phyloP scores from a whole-genome alignment of 345 rosid species.

The Combretum micranthum region DNA sequence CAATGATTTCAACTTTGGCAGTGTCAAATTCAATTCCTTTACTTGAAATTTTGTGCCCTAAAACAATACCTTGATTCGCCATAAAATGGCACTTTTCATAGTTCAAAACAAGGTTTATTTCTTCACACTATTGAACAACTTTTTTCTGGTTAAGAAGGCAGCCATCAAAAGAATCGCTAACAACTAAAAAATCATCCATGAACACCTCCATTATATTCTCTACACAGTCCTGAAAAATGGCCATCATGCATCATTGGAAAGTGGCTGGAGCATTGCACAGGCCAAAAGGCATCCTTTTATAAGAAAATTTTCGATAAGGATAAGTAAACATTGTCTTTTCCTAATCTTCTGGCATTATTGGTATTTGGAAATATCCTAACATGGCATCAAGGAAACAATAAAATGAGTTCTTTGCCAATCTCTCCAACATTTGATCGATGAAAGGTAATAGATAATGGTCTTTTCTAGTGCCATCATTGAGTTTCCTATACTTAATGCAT shows the following conservation, averaged over 20 bases:
- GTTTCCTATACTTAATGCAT: conserved; percentile 1
- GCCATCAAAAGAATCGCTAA: not conserved
- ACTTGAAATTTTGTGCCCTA: no score
- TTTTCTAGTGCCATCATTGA: not conserved
- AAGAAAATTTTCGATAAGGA: not conserved
- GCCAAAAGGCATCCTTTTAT: conserved; percentile 6
- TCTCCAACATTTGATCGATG: conserved; percentile 5
- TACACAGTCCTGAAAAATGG: not conserved
- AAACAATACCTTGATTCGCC: no score
- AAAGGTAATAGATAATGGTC: conserved; percentile 6
- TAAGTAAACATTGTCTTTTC: not conserved
- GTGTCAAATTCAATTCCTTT: no score
- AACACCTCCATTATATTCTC: not conserved
- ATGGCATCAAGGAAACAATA: conserved; percentile 4
- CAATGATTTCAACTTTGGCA: conserved; percentile 1
- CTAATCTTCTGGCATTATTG: not conserved
- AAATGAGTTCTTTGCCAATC: not conserved
- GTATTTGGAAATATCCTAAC: no score
- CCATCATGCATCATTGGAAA: conserved; percentile 1
- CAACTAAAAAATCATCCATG: conserved; percentile 5
- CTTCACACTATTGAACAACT: not conserved
- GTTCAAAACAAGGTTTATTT: not conserved
- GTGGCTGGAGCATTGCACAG: conserved; percentile 1
- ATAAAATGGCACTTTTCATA: no score
- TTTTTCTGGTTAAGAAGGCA: not conserved